A percentile compares a stretch with the other conserved stretches of the same genome.
Evolutionary conservation across 495 filamentous ascomycete genomes (phyloP).

Genomic region (Xylaria sp.): DNA sequence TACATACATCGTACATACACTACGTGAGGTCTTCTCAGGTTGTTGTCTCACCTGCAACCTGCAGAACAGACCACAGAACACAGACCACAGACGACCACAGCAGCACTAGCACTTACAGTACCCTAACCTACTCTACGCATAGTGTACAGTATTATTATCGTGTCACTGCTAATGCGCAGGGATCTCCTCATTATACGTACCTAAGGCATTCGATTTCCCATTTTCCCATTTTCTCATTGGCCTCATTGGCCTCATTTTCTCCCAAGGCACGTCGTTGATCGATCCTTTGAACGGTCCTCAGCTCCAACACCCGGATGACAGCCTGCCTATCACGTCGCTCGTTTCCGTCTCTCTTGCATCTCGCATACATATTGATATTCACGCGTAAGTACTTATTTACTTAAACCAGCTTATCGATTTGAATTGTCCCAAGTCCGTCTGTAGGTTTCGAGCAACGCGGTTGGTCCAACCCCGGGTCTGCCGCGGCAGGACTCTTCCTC

Average conservation of each 20-base stretch:
- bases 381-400: conserved; percentile 1
- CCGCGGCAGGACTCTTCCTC: not conserved
- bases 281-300: conserved; percentile 6
- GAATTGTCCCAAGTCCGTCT: not conserved
- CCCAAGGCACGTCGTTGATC: not conserved
- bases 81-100: not conserved
- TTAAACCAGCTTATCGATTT: conserved; percentile 6
- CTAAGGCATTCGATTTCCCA: conserved; percentile 4
- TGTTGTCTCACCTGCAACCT: conserved; percentile 6
- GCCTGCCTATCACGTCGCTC: conserved; percentile 17
- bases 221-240: no score
- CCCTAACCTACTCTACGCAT: no score
- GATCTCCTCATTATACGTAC: conserved; percentile 1
- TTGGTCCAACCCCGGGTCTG: conserved; percentile 7
- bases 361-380: not conserved
- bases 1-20: no score
- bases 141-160: no score
- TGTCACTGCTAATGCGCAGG: not conserved
- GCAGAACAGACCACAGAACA: not conserved
- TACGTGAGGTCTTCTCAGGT: not conserved
- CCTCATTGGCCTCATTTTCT: conserved; percentile 23
- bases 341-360: not conserved
- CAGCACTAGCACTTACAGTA: not conserved
- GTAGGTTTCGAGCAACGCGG: not conserved
- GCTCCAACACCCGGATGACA: not conserved